A percentile compares a stretch with the other conserved stretches of the same genome.
phyloP scores from a whole-genome alignment of 441 rosid species.

The Gossypium laxum region DNA sequence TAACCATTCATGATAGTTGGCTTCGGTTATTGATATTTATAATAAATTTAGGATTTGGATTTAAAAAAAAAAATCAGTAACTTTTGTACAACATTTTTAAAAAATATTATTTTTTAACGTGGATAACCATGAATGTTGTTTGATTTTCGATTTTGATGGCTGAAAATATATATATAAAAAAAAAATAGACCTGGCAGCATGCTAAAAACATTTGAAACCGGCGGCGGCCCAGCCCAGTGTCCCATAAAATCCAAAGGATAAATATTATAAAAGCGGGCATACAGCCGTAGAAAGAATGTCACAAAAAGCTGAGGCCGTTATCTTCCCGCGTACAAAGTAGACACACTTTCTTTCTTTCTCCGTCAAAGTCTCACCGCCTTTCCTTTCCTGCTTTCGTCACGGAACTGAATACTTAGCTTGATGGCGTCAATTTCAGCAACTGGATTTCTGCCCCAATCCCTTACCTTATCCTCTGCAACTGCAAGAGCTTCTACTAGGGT shows the following conservation, averaged over 20 bases:
- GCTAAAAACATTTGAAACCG: no score
- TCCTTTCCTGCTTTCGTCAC: not conserved
- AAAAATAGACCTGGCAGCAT: no score
- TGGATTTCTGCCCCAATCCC: slow-evolving; percentile 22
- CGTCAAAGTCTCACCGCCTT: not conserved
- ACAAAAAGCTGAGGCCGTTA: slow-evolving; percentile 30
- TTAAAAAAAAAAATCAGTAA: no score
- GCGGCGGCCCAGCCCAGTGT: no score
- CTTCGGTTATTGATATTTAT: no score
- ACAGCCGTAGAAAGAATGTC: not conserved
- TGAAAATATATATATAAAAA: no score
- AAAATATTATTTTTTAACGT: no score
- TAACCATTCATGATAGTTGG: no score
- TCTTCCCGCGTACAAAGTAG: slow-evolving; percentile 29
- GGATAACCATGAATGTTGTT: no score
- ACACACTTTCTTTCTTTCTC: not conserved
- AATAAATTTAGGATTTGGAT: no score
- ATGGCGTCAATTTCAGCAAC: slow-evolving; percentile 52
- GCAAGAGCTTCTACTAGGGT: slow-evolving; percentile 22
- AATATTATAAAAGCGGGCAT: not conserved
- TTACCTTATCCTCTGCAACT: slow-evolving; percentile 14
- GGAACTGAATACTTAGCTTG: not conserved
- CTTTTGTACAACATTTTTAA: no score
- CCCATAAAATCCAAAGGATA: not conserved
- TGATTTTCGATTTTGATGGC: no score